Conservation (phyloP, 768 basidiomycete genomes). For the Lentinula aciculospora region DNA sequence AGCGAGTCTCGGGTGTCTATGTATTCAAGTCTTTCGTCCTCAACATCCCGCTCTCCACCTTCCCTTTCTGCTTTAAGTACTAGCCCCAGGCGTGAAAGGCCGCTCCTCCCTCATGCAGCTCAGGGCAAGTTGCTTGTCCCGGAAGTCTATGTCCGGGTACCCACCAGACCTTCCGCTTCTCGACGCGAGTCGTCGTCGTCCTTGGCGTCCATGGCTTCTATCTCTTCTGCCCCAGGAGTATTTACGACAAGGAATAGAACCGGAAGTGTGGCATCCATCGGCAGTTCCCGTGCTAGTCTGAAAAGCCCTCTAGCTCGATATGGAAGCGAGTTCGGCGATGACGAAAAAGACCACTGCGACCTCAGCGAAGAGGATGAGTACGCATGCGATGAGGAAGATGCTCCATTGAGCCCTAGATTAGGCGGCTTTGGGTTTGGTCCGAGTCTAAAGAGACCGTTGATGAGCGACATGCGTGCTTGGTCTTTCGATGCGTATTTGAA, state of each 20-base stretch:
- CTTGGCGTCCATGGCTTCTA: conserved; percentile 14
- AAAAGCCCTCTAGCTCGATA: conserved; percentile 35
- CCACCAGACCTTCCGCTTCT: conserved; percentile 19
- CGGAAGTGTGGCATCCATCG: conserved; percentile 6
- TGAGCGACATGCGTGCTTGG: conserved; percentile 28
- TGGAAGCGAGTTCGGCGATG: conserved; percentile 25
- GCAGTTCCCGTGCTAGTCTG: conserved; percentile 20
- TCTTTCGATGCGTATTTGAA: neutral
- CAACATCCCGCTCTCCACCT: conserved; percentile 29
- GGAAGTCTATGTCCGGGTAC: conserved; percentile 22
- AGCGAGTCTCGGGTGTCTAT: conserved; percentile 43
- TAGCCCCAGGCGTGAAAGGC: conserved; percentile 37
- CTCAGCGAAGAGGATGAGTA: conserved; percentile 20
- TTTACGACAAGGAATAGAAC: conserved; percentile 13
- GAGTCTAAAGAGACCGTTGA: conserved; percentile 16
- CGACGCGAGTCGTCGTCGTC: conserved; percentile 26
- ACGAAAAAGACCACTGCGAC: conserved; percentile 10
- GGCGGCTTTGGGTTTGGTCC: conserved; percentile 47
- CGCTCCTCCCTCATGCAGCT: conserved; percentile 51
- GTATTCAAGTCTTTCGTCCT: conserved; percentile 22
- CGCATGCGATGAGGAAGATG: conserved; percentile 7
- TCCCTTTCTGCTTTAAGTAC: conserved; percentile 29
- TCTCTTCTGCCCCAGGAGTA: conserved; percentile 8
- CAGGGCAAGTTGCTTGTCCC: conserved; percentile 62
- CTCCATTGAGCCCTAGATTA: conserved; percentile 18